phyloP scores from a whole-genome alignment of 2,329 filamentous ascomycete species.

The Trichoderma asperellum region DNA sequence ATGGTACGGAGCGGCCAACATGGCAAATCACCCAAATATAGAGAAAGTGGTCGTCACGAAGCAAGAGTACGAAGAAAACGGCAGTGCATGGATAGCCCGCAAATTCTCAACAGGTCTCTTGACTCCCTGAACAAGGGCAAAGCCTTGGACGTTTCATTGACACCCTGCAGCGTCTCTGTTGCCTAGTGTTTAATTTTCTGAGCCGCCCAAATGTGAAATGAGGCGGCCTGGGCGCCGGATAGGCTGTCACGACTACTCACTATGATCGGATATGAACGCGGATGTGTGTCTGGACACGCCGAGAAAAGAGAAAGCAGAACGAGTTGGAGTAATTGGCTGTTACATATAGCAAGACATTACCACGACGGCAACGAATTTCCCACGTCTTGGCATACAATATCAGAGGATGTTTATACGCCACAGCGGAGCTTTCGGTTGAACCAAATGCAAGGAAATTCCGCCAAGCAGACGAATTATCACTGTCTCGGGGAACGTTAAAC shows the following conservation, averaged over 20 bases:
- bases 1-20: slow-evolving; percentile 81
- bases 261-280: neutral
- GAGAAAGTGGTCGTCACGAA: slow-evolving; percentile 76
- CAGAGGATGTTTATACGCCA: neutral
- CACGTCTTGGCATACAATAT: neutral
- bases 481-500: neutral
- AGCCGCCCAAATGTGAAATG: neutral
- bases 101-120: slow-evolving; percentile 58
- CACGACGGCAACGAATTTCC: neutral
- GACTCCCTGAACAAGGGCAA: slow-evolving; percentile 16
- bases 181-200: neutral
- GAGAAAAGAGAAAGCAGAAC: neutral
- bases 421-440: neutral
- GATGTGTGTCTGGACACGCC: neutral
- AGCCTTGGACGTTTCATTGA: neutral
- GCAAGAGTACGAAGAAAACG: slow-evolving; percentile 88
- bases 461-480: neutral
- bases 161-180: slow-evolving; percentile 3
- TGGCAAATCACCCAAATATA: slow-evolving; percentile 72
- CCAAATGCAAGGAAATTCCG: neutral
- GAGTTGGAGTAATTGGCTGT: neutral
- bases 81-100: slow-evolving; percentile 72
- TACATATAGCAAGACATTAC: neutral
- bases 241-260: neutral
- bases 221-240: slow-evolving; percentile 3